Conservation (phyloP, 306 rosid species). For the Pyrus pyrifolia region DNA sequence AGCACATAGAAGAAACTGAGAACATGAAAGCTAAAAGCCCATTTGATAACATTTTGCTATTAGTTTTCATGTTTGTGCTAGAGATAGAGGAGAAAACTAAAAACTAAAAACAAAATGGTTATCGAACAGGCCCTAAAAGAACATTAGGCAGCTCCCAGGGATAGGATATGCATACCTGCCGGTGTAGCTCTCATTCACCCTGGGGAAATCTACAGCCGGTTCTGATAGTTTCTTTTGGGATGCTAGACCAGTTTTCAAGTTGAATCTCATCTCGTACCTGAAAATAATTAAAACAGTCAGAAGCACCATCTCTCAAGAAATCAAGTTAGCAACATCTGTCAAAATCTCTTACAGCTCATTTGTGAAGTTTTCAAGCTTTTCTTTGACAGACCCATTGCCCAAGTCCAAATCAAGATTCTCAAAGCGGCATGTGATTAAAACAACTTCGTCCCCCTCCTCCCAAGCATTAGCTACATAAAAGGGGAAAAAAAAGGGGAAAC, state of each 20-base stretch:
- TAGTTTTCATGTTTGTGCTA: too few species aligned
- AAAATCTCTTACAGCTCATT: conserved; percentile 63
- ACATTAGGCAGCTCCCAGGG: neutral
- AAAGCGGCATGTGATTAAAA: conserved; percentile 79
- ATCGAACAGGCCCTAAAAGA: too few species aligned
- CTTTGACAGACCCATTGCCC: conserved; percentile 57
- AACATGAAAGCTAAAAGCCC: too few species aligned
- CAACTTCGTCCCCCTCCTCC: conserved; percentile 98
- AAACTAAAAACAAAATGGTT: too few species aligned
- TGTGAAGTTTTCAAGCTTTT: conserved; percentile 62
- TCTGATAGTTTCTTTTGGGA: conserved; percentile 69
- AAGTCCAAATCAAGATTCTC: conserved; percentile 63
- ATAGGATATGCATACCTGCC: conserved; percentile 54
- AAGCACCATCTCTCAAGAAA: conserved; percentile 6
- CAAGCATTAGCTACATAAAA: conserved; percentile 76
- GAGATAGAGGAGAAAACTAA: too few species aligned
- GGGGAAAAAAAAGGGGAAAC: neutral
- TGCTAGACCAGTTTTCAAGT: conserved; percentile 72
- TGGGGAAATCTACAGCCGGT: conserved; percentile 80
- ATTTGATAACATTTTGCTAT: too few species aligned
- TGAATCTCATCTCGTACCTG: conserved; percentile 91
- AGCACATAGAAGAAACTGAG: too few species aligned
- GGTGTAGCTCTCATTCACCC: conserved; percentile 88
- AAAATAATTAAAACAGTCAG: conserved; percentile 16
- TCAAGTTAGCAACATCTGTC: conserved; percentile 2